Evolutionary conservation across 2,329 filamentous ascomycete species (phyloP).

Genomic region (Diaporthe sp.): DNA sequence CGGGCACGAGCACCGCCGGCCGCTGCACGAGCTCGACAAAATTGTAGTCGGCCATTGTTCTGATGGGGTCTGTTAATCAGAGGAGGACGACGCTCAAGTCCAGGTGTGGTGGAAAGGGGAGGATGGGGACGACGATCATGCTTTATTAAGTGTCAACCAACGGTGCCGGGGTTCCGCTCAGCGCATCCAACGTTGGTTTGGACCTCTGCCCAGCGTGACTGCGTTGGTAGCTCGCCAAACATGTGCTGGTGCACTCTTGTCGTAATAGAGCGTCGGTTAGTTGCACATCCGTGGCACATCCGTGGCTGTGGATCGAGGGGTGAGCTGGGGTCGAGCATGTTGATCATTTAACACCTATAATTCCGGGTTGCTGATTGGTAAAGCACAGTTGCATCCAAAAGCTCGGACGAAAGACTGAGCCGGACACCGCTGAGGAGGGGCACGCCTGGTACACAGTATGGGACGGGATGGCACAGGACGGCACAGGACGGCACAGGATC

Average conservation of each 20-base stretch:
- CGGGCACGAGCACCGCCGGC: conserved; percentile 42
- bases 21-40: conserved; percentile 35
- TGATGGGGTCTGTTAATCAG: background rate
- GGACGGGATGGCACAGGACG: no score
- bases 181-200: background rate
- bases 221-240: background rate
- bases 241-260: background rate
- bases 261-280: conserved; percentile 4
- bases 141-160: background rate
- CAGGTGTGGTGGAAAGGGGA: background rate
- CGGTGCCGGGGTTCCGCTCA: background rate
- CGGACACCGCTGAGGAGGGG: background rate
- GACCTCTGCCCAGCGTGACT: background rate
- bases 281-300: background rate
- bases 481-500: no score
- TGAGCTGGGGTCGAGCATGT: background rate
- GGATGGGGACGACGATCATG: background rate
- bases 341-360: background rate
- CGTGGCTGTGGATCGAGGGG: background rate
- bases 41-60: conserved; percentile 9
- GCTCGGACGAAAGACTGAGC: background rate
- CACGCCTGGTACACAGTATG: no score
- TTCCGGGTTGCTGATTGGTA: background rate
- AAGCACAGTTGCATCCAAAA: background rate
- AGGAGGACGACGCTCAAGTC: background rate